Conservation (phyloP, 768 basidiomycete species). For the Mycena vulgaris region DNA sequence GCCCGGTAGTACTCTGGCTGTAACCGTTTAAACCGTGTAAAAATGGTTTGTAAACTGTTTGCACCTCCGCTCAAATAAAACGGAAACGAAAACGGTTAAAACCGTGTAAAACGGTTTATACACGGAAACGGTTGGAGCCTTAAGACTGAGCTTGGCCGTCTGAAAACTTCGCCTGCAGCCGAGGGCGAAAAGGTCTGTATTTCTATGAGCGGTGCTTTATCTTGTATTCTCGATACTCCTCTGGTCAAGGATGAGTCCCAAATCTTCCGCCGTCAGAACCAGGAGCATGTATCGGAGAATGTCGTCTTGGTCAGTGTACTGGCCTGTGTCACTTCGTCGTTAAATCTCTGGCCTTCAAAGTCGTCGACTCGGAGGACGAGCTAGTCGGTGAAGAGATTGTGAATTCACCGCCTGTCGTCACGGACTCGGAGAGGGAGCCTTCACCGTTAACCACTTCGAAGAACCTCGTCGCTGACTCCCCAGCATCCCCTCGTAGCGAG, state of each 20-base stretch:
- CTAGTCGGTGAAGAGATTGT: background rate
- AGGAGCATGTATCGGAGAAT: background rate
- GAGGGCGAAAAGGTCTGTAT: background rate
- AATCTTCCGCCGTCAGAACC: background rate
- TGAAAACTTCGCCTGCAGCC: background rate
- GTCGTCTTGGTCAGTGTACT: background rate
- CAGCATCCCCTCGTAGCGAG: background rate
- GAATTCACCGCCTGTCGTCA: background rate
- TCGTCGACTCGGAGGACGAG: constrained; percentile 8
- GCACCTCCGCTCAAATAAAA: too few relatives aligned
- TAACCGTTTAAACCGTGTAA: too few relatives aligned
- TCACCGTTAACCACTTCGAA: background rate
- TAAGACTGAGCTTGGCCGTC: background rate
- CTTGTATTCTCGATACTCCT: too few relatives aligned
- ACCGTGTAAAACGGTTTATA: too few relatives aligned
- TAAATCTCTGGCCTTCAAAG: background rate
- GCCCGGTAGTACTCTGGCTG: too few relatives aligned
- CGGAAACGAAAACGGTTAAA: too few relatives aligned
- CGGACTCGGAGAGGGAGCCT: too few relatives aligned
- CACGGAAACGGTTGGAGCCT: too few relatives aligned
- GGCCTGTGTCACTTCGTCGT: background rate
- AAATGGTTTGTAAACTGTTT: too few relatives aligned
- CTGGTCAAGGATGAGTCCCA: background rate
- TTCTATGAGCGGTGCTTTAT: too few relatives aligned
- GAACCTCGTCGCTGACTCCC: background rate